Percentiles rank a stretch among this genome's conserved stretches.
Conservation (phyloP, 192 early-diverging fungal genomes). For the Funneliformis geosporum region DNA sequence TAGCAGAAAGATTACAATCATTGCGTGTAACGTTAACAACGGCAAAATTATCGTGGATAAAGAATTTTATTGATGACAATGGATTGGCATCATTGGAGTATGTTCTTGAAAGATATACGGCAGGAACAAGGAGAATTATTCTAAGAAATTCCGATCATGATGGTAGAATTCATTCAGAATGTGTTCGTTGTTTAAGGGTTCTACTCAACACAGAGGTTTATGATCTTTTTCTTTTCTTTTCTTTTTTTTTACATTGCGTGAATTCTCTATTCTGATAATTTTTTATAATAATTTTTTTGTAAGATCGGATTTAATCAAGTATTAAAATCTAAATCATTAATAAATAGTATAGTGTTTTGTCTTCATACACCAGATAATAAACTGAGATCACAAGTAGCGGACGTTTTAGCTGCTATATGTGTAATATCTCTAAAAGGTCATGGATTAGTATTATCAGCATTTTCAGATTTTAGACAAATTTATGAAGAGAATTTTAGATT, state of each 20-base stretch:
- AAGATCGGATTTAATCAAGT: slow-evolving; percentile 52
- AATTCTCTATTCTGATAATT: background rate
- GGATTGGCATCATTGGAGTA: slow-evolving; percentile 55
- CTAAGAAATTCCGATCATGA: slow-evolving; percentile 41
- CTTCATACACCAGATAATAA: slow-evolving; percentile 47
- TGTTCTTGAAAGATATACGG: slow-evolving; percentile 47
- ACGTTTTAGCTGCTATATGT: slow-evolving; percentile 52
- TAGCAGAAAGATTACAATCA: slow-evolving; percentile 45
- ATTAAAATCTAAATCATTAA: slow-evolving; percentile 38
- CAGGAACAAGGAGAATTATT: slow-evolving; percentile 37
- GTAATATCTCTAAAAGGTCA: slow-evolving; percentile 47
- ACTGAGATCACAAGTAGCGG: slow-evolving; percentile 45
- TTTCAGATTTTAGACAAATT: slow-evolving; percentile 49
- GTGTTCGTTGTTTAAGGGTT: slow-evolving; percentile 52
- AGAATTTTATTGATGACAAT: slow-evolving; percentile 46
- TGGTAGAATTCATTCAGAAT: slow-evolving; percentile 49
- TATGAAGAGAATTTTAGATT: slow-evolving; percentile 57
- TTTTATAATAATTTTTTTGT: background rate
- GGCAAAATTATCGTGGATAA: slow-evolving; percentile 51
- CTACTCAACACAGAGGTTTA: slow-evolving; percentile 53
- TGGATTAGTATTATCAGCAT: slow-evolving; percentile 42
- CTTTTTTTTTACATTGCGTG: slow-evolving; percentile 2
- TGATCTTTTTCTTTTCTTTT: background rate
- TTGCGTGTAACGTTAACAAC: slow-evolving; percentile 49
- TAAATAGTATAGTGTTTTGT: slow-evolving; percentile 42